Conservation (phyloP, 73 alveolate genomes). For the Tetrahymena malaccensis region DNA sequence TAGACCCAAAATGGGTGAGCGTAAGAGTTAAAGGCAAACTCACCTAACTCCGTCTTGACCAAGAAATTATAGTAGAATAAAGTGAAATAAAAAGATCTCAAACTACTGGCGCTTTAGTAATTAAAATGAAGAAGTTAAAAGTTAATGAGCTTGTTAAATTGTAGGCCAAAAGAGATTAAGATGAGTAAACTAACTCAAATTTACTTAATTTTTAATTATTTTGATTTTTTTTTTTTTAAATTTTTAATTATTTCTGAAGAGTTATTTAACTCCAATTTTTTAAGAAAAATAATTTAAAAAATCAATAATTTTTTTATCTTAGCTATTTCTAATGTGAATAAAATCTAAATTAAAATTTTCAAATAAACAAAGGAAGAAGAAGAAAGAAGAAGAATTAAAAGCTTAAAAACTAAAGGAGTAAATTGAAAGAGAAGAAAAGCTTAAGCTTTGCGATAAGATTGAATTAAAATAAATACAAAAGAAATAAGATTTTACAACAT, state of each 20-base stretch:
- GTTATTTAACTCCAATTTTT: neutral
- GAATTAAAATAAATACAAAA: conserved; percentile 9
- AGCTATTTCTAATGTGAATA: neutral
- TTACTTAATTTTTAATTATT: neutral
- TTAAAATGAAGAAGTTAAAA: conserved; percentile 66
- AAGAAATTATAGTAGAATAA: conserved; percentile 78
- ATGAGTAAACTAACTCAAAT: conserved; percentile 6
- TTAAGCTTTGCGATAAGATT: neutral
- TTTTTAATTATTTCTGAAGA: neutral
- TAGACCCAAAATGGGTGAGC: conserved; percentile 93
- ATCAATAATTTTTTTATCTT: neutral
- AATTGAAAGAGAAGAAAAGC: conserved; percentile 12
- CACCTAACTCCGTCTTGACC: conserved; percentile 73
- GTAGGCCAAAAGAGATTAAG: conserved; percentile 21
- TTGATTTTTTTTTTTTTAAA: neutral
- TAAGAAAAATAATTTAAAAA: neutral
- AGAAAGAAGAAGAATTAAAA: neutral
- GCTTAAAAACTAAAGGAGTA: neutral
- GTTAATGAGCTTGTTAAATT: conserved; percentile 51
- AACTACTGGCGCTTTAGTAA: conserved; percentile 75
- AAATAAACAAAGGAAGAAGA: conserved; percentile 1
- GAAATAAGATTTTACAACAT: conserved; percentile 12
- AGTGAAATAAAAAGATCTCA: conserved; percentile 70
- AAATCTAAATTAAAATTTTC: conserved; percentile 1
- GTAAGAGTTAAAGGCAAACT: conserved; percentile 84